phyloP scores from a whole-genome alignment of 208 protist genomes.

The Leishmania turanica region DNA sequence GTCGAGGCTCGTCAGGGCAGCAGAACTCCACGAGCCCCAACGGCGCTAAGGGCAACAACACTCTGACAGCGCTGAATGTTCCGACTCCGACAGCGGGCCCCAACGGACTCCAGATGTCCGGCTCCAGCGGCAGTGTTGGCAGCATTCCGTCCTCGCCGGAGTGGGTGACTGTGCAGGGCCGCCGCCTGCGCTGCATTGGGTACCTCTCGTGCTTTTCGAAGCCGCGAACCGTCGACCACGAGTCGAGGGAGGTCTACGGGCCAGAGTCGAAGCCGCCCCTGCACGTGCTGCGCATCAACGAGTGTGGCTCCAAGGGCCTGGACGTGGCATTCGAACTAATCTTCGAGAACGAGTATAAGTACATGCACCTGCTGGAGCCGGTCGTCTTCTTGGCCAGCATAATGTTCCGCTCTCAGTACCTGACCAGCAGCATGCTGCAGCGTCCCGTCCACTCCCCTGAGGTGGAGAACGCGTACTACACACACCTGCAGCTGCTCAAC shows the following conservation, averaged over 20 bases:
- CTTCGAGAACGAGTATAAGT: slow-evolving; percentile 60
- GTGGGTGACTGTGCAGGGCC: slow-evolving; percentile 51
- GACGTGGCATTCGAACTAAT: slow-evolving; percentile 72
- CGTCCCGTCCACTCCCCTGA: slow-evolving; percentile 45
- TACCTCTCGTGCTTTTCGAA: slow-evolving; percentile 60
- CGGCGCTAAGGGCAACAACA: slow-evolving; percentile 11
- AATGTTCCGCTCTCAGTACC: slow-evolving; percentile 84
- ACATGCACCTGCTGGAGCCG: slow-evolving; percentile 62
- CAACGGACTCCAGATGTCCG: slow-evolving; percentile 3
- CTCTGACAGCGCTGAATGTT: slow-evolving; percentile 13
- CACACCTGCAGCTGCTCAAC: slow-evolving; percentile 77
- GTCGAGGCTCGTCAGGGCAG: slow-evolving; percentile 16
- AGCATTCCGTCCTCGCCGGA: slow-evolving; percentile 15
- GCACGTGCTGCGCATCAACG: slow-evolving; percentile 19
- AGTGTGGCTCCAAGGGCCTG: slow-evolving; percentile 30
- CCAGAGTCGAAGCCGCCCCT: slow-evolving; percentile 12
- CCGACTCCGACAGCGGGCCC: not conserved
- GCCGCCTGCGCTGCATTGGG: slow-evolving; percentile 66
- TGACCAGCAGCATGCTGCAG: slow-evolving; percentile 76
- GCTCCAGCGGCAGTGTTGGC: not conserved
- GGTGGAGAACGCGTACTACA: slow-evolving; percentile 75
- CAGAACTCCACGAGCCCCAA: not conserved
- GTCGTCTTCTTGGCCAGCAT: slow-evolving; percentile 80
- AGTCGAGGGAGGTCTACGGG: not conserved
- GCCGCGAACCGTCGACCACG: not conserved